Evolutionary conservation across 2,329 filamentous ascomycete species (phyloP).

Genomic region (Sarocladium kiliense): DNA sequence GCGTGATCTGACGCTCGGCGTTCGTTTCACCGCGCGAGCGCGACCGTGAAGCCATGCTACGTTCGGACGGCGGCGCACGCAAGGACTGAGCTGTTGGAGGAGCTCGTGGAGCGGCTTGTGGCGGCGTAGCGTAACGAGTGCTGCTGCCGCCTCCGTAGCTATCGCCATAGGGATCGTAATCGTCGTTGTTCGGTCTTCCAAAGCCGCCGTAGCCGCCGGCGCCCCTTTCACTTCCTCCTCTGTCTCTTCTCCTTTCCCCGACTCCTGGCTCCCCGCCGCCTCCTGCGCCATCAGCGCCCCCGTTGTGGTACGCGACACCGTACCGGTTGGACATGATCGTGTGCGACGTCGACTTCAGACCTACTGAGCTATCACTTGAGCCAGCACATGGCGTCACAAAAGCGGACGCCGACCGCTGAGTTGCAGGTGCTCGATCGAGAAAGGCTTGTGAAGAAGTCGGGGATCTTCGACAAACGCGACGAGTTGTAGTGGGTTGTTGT

Average conservation of each 20-base stretch:
- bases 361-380: constrained; percentile 14
- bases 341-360: constrained; percentile 12
- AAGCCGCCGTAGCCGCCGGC: constrained; percentile 31
- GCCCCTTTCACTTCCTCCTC: constrained; percentile 17
- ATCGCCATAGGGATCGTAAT: constrained; percentile 46
- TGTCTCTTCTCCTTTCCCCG: constrained; percentile 10
- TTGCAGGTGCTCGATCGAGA: not conserved
- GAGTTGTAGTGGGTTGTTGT: not conserved
- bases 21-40: constrained; percentile 36
- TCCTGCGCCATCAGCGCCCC: constrained; percentile 39
- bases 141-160: constrained; percentile 24
- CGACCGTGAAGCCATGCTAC: constrained; percentile 29
- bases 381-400: constrained; percentile 12
- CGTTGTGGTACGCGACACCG: constrained; percentile 34
- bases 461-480: not conserved
- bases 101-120: constrained; percentile 25
- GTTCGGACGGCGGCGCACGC: constrained; percentile 11
- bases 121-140: constrained; percentile 36
- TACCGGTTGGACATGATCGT: constrained; percentile 47
- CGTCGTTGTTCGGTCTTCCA: constrained; percentile 32
- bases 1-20: constrained; percentile 51
- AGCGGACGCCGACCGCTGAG: not conserved
- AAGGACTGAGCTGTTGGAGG: constrained; percentile 14
- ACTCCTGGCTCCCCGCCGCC: constrained; percentile 13
- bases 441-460: not conserved